Evolutionary conservation across 768 basidiomycete species (phyloP).

Genomic region (Naematelia aurantialba): DNA sequence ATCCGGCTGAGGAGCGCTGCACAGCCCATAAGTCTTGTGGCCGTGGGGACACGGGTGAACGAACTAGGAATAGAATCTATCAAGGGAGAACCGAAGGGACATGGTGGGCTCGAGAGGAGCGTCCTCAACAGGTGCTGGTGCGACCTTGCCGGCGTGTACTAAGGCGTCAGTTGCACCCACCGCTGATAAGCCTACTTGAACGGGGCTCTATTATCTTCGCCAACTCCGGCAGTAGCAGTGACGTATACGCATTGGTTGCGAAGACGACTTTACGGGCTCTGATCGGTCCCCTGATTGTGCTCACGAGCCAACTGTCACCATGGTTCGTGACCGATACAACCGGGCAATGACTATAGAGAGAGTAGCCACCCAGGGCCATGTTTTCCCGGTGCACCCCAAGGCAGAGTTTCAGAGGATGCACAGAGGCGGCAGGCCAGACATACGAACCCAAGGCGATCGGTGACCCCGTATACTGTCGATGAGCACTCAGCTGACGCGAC

Average conservation of each 20-base stretch:
- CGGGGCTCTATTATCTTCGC: background rate
- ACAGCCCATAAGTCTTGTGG: background rate
- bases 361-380: conserved; percentile 20
- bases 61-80: background rate
- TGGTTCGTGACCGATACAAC: conserved; percentile 42
- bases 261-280: conserved; percentile 68
- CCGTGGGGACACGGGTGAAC: background rate
- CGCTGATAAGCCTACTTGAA: background rate
- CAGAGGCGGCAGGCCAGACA: conserved; percentile 30
- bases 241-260: conserved; percentile 80
- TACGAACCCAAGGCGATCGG: conserved; percentile 16
- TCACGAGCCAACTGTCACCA: conserved; percentile 54
- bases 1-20: conserved; percentile 1
- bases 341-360: conserved; percentile 20
- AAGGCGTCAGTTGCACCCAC: background rate
- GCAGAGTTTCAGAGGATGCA: conserved; percentile 33
- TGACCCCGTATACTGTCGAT: conserved; percentile 17
- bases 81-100: background rate
- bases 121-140: background rate
- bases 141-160: background rate
- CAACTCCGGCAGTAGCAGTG: conserved; percentile 65
- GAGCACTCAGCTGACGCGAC: conserved; percentile 13
- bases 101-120: background rate
- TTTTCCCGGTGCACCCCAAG: conserved; percentile 22
- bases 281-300: conserved; percentile 66